Evolutionary conservation across 2,329 filamentous ascomycete species (phyloP), one percentile per base, ranked within the genome.

Genomic region (Tricladium varicosporioides): DNA sequence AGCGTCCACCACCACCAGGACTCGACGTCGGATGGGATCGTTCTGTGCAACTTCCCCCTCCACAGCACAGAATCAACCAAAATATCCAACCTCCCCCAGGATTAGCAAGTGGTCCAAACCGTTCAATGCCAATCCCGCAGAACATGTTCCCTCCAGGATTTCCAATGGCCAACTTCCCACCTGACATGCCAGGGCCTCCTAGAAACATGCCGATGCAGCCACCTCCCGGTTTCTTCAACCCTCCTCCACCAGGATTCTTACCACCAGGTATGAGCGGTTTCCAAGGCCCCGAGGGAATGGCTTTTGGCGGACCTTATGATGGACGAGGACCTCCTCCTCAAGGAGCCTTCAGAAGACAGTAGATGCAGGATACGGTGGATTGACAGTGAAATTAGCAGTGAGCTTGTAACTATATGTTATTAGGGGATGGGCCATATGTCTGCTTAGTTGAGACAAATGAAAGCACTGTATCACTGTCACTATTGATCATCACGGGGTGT

Each of bases 101-200:
- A 14, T 75, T 86, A 9, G 70, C 75, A 18, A 75, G 72, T 36
- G 75, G 74, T 60, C 1, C 60, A 22, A 61, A 61, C n/a, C 65
- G 68, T 46, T 65, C 64, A 62, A 75, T 79, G 60, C 80, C 80
- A 14, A 77, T 83, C 70, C 80, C 79, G 52, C 68, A 69, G 56
- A 80, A 78, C 60, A 84, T 84, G 76, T 85, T 82, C 64, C 81
- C 81, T 16, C 81, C 82, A n/a, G 84, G 80, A 68, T 86, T 86
- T 60, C 79, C 81, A 13, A 78, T 77, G 5, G 74, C 73, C 19
- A 73, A 71, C 16, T 75, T 79, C 67, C 77, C 69, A 44, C 79
- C 78, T 1, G 79, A 81, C 31, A 75, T 84, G 71, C 57, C 61
- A 19, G 65, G 65, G 16, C 64, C 68, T 40, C 66, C 63, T 32